A percentile compares a stretch with the other conserved stretches of the same genome.
phyloP scores from a whole-genome alignment of 2,329 filamentous ascomycete species.

The Arthroderma sp. region DNA sequence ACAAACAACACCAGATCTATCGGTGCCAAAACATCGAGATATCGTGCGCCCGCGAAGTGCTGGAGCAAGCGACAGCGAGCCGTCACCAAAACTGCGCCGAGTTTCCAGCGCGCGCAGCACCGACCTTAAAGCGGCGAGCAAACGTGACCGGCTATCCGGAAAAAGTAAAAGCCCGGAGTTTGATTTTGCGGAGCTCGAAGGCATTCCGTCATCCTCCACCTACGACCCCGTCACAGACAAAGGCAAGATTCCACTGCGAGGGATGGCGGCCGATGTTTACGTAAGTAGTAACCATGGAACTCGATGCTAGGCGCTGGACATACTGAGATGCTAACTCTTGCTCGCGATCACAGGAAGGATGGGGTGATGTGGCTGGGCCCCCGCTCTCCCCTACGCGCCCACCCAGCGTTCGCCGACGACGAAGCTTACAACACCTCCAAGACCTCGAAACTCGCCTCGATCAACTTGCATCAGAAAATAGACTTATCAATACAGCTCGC shows the following conservation, averaged over 20 bases:
- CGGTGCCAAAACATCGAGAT: too few relatives aligned
- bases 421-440: conserved; percentile 86
- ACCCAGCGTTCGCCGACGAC: conserved; percentile 88
- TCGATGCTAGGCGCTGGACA: too few relatives aligned
- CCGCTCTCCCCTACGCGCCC: conserved; percentile 82
- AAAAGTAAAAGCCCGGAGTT: conserved; percentile 9
- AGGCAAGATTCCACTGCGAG: conserved; percentile 68
- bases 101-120: conserved; percentile 56
- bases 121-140: conserved; percentile 57
- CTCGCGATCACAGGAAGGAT: conserved; percentile 58
- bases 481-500: conserved; percentile 60
- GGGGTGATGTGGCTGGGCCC: conserved; percentile 71
- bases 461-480: conserved; percentile 68
- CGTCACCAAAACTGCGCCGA: conserved; percentile 37
- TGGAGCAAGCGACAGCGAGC: conserved; percentile 1
- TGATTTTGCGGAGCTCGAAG: conserved; percentile 22
- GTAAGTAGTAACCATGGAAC: conserved; percentile 46
- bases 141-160: conserved; percentile 12
- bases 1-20: too few relatives aligned
- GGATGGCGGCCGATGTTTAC: conserved; percentile 77
- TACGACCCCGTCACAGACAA: conserved; percentile 72
- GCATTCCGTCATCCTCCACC: conserved; percentile 38
- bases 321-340: conserved; percentile 9
- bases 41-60: too few relatives aligned
- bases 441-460: conserved; percentile 81